Base-by-base conservation (phyloP, 2,329 filamentous ascomycete species). In the Tolypocladium endophyticum region DNA sequence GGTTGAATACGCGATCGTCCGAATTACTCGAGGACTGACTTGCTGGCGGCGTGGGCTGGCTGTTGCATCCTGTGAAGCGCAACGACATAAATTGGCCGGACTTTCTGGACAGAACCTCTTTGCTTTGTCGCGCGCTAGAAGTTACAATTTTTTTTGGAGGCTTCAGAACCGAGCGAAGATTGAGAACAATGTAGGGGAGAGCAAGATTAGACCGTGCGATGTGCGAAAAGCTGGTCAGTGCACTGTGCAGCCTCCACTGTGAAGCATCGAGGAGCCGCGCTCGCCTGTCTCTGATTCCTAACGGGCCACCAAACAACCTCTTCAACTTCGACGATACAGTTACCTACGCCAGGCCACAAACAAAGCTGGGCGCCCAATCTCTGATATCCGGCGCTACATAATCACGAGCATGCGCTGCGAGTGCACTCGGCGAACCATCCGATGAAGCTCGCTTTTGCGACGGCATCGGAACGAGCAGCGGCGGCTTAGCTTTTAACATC, bases 391-490 rank as follows among this genome's bases (percentile, higher is more conserved):
- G 50, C 41, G n/a, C 43, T 30, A 5, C 12, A 43, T 30, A 18
- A 8, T 11, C 8, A n/a, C 63, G 63, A 69, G 65, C 60, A 71
- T 70, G 70, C 65, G 69, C 70, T 67, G 66, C 62, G 66, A 62
- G 64, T 60, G 50, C 59, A 50, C 59, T 55, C 43, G 55, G 52
- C 63, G 64, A 63, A 63, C 60, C 61, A 64, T 61, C 65, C 66
- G 64, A 71, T 72, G 70, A 72, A 66, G 70, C 65, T 66, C 65
- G 61, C 61, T 60, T 60, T 64, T 61, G 65, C 66, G 69, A 70
- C 64, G 67, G 60, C 62, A 62, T 64, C 63, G 64, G 65, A 59
- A 64, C 64, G 52, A 67, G 60, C 56, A 55, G 28, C 50, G 50
- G 50, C 50, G 30, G 18, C 50, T 33, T 53, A 53, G 18, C 50